Evolutionary conservation across 768 basidiomycete genomes (phyloP), one percentile per base, ranked within the genome.

Genomic region (Tylopilus vinaceipallidus): DNA sequence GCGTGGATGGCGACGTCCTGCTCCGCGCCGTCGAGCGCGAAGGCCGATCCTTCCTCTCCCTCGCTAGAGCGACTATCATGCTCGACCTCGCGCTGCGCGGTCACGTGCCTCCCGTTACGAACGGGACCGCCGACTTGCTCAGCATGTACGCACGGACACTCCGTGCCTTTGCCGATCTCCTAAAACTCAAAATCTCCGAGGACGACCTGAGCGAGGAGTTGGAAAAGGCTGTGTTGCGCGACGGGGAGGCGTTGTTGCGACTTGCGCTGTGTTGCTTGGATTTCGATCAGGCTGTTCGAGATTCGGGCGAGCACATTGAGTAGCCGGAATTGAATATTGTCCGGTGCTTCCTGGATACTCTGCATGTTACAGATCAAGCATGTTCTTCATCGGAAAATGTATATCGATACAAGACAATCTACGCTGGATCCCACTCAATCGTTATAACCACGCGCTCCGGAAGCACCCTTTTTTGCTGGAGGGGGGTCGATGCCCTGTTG

Each of bases 401-500:
- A 40, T 49, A 49, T 42, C 24, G 14, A 19, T 56, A 56, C 50
- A 53, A 43, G 42, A 38, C 38, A 41, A 26, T 46, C n/a, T 6
- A 45, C 32, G 19, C 13, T 50, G 24, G 12, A n/a, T 27, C 29
- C 6, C 8, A 17, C 19, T 76, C 59, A 84, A 61, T 86, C 84
- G 54, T 82, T 84, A 68, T 84, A 86, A 12, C 83, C 81, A 27
- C 76, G 72, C 43, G 76, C 66, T 52, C 75, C 73, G 16, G 68
- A 49, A 29, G 60, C 45, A 20, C 61, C 67, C 24, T 63, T 70
- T 32, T 58, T 59, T 43, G 55, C 60, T 33, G 61, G 42, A n/a
- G 70, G 69, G 33, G 72, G 60, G 12, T 72, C 71, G 39, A 84
- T 55, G 4, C 86, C 88, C 53, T 83, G 76, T 61, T 82, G 75